phyloP scores from a whole-genome alignment of 2,329 filamentous ascomycete genomes.

The Apiospora pterosperma region DNA sequence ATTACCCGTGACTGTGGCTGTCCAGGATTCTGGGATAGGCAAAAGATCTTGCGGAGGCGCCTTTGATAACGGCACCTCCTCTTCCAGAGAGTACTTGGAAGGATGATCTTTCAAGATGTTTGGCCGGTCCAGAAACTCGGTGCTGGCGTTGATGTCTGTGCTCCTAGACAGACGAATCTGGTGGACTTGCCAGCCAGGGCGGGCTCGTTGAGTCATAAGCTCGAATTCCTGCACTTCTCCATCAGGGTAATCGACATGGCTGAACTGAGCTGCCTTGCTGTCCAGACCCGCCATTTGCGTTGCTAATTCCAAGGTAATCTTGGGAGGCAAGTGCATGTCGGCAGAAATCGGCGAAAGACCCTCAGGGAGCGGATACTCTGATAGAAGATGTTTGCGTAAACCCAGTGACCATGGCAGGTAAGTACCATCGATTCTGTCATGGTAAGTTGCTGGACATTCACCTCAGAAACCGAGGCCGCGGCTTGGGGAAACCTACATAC shows the following conservation, averaged over 20 bases:
- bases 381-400: conserved; percentile 63
- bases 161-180: conserved; percentile 20
- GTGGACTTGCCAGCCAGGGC: conserved; percentile 10
- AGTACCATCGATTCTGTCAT: conserved; percentile 69
- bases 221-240: conserved; percentile 17
- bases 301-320: conserved; percentile 55
- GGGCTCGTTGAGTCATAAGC: conserved; percentile 15
- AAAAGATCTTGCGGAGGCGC: conserved; percentile 37
- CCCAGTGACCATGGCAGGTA: conserved; percentile 75
- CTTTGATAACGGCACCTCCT: conserved; percentile 5
- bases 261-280: conserved; percentile 23
- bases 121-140: conserved; percentile 26
- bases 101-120: conserved; percentile 34
- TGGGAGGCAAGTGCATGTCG: conserved; percentile 70
- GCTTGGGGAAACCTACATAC: conserved; percentile 42
- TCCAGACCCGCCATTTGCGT: conserved; percentile 15
- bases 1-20: conserved; percentile 62
- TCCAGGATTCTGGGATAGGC: conserved; percentile 54
- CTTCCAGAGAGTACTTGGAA: conserved; percentile 28
- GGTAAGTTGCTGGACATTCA: neutral
- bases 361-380: conserved; percentile 66
- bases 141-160: conserved; percentile 11
- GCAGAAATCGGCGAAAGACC: conserved; percentile 68
- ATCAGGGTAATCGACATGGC: conserved; percentile 21
- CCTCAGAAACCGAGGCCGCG: neutral